Conservation (phyloP, 2,329 filamentous ascomycete species). For the Emergomyces orientalis region DNA sequence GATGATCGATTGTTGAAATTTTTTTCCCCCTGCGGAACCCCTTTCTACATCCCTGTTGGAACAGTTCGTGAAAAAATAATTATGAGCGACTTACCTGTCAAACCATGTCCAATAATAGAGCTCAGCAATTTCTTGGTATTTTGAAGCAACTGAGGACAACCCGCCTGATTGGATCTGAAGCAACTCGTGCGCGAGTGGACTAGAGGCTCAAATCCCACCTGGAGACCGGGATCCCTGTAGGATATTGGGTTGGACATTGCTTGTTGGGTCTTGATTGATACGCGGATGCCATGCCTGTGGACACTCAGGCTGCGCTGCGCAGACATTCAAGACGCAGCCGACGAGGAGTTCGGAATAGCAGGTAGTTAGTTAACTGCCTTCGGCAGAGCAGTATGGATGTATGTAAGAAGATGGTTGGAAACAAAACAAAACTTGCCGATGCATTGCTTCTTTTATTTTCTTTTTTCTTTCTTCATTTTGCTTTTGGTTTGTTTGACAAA, state of each 20-base stretch:
- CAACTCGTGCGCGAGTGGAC: neutral
- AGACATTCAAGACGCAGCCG: neutral
- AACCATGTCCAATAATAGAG: neutral
- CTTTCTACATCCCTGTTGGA: neutral
- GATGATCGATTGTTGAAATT: neutral
- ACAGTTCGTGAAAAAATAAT: neutral
- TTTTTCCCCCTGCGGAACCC: too few relatives aligned
- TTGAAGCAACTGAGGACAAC: neutral
- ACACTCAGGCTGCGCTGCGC: neutral
- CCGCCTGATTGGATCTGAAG: constrained; percentile 1
- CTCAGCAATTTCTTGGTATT: neutral
- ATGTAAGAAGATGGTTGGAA: neutral
- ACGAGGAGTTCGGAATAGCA: neutral
- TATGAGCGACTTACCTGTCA: neutral
- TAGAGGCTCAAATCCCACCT: neutral
- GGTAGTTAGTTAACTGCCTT: too few relatives aligned
- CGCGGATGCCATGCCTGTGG: neutral
- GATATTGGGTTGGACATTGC: neutral
- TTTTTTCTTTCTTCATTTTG: neutral
- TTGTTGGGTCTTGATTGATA: neutral
- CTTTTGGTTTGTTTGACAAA: neutral
- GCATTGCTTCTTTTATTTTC: neutral
- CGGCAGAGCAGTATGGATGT: too few relatives aligned
- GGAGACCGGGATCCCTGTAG: neutral
- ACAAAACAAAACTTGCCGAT: neutral